These are phyloP conservation scores for Beta macrorhiza DNA, from an alignment of 179 eudicot species.

Conservation along the genomic window DNA sequence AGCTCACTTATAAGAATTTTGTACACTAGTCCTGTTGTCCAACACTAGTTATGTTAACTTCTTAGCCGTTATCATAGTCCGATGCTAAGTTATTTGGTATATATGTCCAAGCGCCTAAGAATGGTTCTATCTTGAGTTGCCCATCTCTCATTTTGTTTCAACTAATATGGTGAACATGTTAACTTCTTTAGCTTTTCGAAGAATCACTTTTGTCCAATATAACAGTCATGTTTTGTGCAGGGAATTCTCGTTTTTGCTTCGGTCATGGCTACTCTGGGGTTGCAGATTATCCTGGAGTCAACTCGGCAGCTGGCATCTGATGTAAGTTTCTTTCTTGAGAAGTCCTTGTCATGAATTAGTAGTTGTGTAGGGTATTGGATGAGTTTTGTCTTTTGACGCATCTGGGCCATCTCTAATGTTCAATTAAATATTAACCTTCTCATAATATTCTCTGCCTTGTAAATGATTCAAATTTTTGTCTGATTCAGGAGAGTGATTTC, in stretches of 20 bases:
- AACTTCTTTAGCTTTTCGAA: not conserved
- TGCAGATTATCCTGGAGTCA: slow-evolving; percentile 91
- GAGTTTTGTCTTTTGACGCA: not conserved
- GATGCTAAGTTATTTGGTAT: not conserved
- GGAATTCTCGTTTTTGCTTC: slow-evolving; percentile 97
- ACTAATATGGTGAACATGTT: not conserved
- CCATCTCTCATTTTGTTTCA: too few species aligned
- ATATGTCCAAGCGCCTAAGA: not conserved
- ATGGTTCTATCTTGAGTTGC: not conserved
- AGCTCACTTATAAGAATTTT: not conserved
- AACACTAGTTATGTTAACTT: not conserved
- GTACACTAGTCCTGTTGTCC: not conserved
- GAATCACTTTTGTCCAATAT: not conserved
- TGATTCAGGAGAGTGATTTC: slow-evolving; percentile 52
- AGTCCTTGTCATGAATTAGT: not conserved
- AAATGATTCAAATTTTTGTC: not conserved
- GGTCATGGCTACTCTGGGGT: slow-evolving; percentile 91
- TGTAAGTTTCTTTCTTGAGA: slow-evolving; percentile 40
- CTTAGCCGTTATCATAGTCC: not conserved
- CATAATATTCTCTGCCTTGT: not conserved
- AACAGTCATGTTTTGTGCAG: slow-evolving; percentile 35
- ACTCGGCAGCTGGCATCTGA: slow-evolving; percentile 51
- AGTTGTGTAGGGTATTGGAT: not conserved
- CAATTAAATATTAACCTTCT: not conserved
- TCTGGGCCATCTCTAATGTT: not conserved